Base-by-base conservation (phyloP, 2,329 filamentous ascomycete species). In the Fusarium sp. region DNA sequence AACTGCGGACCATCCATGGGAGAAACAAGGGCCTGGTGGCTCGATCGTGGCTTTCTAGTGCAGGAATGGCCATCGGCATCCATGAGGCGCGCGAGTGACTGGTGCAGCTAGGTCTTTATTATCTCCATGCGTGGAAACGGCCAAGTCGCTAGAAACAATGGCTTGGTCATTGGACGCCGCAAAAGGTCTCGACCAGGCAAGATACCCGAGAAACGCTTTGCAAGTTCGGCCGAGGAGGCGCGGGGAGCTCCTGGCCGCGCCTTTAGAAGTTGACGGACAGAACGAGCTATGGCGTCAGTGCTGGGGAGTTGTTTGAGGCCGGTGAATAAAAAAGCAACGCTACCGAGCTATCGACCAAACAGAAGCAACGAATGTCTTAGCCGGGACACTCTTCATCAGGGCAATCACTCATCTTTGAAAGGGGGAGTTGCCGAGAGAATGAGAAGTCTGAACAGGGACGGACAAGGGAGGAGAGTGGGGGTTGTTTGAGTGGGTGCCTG, bases 301-400 rank as follows among this genome's bases (percentile, higher is more conserved):
- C 42, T 27, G 68, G 64, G 47, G 65, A 50, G 40, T 34, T 42
- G 62, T 69, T 38, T 64, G 27, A 37, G 59, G 29, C 52, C 62
- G 63, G 65, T 69, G 62, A 62, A 45, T 16, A 38, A 77, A 76
- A 75, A 77, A 76, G 75, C 61, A 76, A 75, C 37, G 40, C 29
- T 24, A 31, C n/a, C n/a, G 34, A 63, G 56, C 40, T 67, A 52
- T 62, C 52, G 40, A 38, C 59, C 61, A 58, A 42, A 52, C 59
- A 37, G 50, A 61, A 72, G 64, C 67, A 72, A 72, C 40, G 57
- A 57, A 50, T 70, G 54, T 62, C 60, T 54, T 22, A 38, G 31
- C 22, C 22, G 27, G 60, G 24, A 20, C 22, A 31, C 60, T 54
- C 45, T 52, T 58, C 56, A 62, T 47, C 20, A 63, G 61, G 34